Evolutionary conservation across 2,329 filamentous ascomycete species (phyloP), one percentile per base, ranked within the genome.

Genomic region (Colletotrichum horii): DNA sequence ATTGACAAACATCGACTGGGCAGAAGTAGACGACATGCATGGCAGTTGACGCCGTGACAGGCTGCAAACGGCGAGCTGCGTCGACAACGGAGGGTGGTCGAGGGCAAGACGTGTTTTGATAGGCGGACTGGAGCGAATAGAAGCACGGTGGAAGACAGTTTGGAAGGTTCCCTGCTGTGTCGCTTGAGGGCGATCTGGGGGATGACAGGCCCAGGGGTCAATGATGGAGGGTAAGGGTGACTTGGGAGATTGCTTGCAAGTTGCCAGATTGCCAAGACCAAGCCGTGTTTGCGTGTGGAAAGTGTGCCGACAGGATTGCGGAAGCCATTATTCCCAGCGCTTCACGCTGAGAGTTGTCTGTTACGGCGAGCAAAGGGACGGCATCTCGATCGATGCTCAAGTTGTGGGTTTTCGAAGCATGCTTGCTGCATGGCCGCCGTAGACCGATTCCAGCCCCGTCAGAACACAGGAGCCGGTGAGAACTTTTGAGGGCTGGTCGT

Each of bases 61-160:
- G 34, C 73, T 68, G 24, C 22, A 36, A 68, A 61, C 48, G 70
- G 70, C 61, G 62, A 72, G 55, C 24, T 65, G 70, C 70, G 58
- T 68, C 43, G 22, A 34, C 12, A 6, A 58, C 48, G 38, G 69
- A 38, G 43, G 69, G 38, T n/a, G 22, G 74, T 30, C 12, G 19
- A 22, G 28, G 8, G 48, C 22, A 58, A 28, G 58, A 58, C 56
- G 65, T 30, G n/a, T n/a, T 65, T 28, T 69, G 64, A 75, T 73
- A 73, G 69, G 73, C 30, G n/a, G 64, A 14, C 65, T 60, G 58
- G 38, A 69, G 64, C 65, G 48, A 61, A 28, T 69, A 34, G 70
- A 74, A 68, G 70, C 48, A 36, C 61, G 43, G 65, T 74, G 64
- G 74, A 74, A 75, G 70, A 11, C 56, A 28, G 12, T 66, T 75